Percentiles rank a stretch among this genome's conserved stretches.
Evolutionary conservation across 164 flowering plant species (phyloP).

Genomic region (Magnolia officinalis): DNA sequence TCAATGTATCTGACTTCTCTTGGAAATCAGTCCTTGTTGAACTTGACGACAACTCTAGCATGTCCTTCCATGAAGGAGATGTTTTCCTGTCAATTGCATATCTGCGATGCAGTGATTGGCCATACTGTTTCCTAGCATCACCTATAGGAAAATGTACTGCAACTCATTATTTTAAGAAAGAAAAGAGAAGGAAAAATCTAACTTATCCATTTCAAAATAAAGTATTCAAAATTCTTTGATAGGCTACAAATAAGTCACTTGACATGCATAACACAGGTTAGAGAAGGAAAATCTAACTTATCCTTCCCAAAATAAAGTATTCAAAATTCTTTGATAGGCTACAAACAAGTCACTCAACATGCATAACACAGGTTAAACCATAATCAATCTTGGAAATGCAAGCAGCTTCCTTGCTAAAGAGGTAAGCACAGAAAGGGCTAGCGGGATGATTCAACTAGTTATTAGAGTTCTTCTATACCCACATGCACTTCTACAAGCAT

Average conservation of each 20-base stretch:
- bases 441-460: too few relatives aligned
- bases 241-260: too few relatives aligned
- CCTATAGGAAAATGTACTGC: not conserved
- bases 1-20: constrained; percentile 16
- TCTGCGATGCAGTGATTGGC: not conserved
- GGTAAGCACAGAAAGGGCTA: not conserved
- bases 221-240: too few relatives aligned
- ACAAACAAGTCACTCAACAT: not conserved
- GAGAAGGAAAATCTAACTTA: not conserved
- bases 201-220: not conserved
- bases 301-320: not conserved
- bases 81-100: constrained; percentile 22
- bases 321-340: not conserved
- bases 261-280: too few relatives aligned
- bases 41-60: constrained; percentile 33
- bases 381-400: not conserved
- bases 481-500: too few relatives aligned
- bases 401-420: not conserved
- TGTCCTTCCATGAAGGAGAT: constrained; percentile 46
- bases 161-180: constrained; percentile 1
- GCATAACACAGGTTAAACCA: not conserved
- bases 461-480: too few relatives aligned
- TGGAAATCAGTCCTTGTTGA: constrained; percentile 19
- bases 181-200: not conserved
- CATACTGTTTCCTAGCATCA: not conserved